phyloP scores from a whole-genome alignment of 208 protist genomes.

The Trypanosoma boissoni region DNA sequence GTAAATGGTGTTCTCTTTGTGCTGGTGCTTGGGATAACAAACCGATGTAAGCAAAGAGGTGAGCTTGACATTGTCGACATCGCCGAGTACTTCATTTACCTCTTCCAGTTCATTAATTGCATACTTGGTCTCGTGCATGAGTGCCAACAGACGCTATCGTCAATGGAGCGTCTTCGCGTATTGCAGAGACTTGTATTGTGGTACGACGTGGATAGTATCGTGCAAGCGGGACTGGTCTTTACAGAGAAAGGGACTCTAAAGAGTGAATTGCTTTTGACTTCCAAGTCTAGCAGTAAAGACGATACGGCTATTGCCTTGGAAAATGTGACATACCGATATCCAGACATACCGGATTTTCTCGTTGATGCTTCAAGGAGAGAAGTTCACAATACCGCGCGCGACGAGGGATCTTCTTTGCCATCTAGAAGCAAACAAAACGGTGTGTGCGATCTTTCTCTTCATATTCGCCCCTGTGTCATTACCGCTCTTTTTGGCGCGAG shows the following conservation, averaged over 20 bases:
- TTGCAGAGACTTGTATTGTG: constrained; percentile 51
- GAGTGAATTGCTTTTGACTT: not conserved
- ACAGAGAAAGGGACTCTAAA: not conserved
- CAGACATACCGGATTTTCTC: constrained; percentile 46
- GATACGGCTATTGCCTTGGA: constrained; percentile 29
- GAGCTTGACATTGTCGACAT: constrained; percentile 58
- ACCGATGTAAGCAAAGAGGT: constrained; percentile 44
- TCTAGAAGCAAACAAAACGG: constrained; percentile 25
- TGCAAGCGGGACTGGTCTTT: not conserved
- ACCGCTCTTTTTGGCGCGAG: constrained; percentile 70
- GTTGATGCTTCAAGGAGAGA: constrained; percentile 7
- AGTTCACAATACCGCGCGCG: not conserved
- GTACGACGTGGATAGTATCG: constrained; percentile 40
- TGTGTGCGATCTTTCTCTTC: constrained; percentile 38
- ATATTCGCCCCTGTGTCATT: constrained; percentile 34
- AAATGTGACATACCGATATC: constrained; percentile 51
- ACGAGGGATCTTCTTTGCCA: not conserved
- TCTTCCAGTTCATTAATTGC: constrained; percentile 55
- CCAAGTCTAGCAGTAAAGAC: not conserved
- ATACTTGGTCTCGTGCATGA: constrained; percentile 38
- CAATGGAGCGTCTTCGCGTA: constrained; percentile 46
- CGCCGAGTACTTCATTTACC: constrained; percentile 67
- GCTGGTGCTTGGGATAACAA: constrained; percentile 55
- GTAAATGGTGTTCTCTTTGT: constrained; percentile 65
- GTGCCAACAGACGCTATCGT: constrained; percentile 27